Percentiles rank a stretch among this genome's conserved stretches.
These are phyloP conservation scores for Rosa multiflora DNA, from an alignment of 306 rosid genomes.

Conservation along the genomic window DNA sequence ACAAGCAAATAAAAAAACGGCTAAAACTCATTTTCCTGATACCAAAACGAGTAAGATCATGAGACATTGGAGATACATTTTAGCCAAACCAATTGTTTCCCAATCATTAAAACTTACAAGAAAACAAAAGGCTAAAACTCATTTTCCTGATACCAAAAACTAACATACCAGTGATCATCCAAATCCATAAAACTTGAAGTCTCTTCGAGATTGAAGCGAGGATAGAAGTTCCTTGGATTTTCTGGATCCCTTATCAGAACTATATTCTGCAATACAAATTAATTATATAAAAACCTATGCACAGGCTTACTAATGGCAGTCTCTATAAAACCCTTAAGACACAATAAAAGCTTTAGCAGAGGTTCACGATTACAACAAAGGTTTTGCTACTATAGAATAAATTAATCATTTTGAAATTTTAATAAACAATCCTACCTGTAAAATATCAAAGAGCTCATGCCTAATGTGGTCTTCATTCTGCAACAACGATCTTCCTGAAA, in stretches of 20 bases:
- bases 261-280: constrained; percentile 66
- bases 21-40: background rate
- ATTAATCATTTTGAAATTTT: background rate
- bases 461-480: constrained; percentile 58
- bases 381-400: background rate
- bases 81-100: background rate
- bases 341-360: constrained; percentile 5
- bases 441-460: constrained; percentile 72
- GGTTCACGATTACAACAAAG: background rate
- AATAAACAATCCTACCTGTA: constrained; percentile 48
- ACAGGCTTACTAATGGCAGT: constrained; percentile 19
- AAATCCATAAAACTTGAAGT: constrained; percentile 78
- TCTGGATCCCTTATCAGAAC: constrained; percentile 85
- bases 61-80: background rate
- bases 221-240: constrained; percentile 75
- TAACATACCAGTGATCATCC: constrained; percentile 76
- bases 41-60: constrained; percentile 14
- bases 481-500: constrained; percentile 51
- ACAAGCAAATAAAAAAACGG: background rate
- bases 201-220: constrained; percentile 95
- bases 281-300: constrained; percentile 23
- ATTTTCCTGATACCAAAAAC: background rate
- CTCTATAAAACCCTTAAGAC: background rate
- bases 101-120: background rate
- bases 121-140: background rate